Conservation (phyloP, 1,284 basidiomycete genomes). For the Papiliotrema laurentii region DNA sequence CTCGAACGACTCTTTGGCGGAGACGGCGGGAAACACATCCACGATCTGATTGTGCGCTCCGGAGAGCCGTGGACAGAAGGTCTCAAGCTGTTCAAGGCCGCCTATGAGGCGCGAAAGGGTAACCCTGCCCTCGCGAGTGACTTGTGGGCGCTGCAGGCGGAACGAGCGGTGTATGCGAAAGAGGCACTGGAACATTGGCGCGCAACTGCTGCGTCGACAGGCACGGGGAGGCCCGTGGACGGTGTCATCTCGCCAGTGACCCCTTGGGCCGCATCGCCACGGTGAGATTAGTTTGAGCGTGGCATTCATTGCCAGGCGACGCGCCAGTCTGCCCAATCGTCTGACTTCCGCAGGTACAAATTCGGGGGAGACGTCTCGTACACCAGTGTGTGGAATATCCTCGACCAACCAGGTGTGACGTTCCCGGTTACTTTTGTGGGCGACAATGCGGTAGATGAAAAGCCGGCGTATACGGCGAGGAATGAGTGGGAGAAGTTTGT, state of each 20-base stretch:
- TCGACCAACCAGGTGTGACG: conserved; percentile 48
- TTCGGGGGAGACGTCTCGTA: conserved; percentile 31
- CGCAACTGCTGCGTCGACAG: conserved; percentile 20
- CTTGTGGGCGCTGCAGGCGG: conserved; percentile 31
- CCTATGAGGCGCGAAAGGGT: conserved; percentile 9
- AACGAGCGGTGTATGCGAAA: conserved; percentile 27
- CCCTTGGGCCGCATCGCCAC: conserved; percentile 18
- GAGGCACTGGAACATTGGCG: conserved; percentile 32
- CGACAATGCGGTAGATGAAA: conserved; percentile 50
- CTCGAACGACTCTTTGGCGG: conserved; percentile 32
- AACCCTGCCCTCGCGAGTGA: conserved; percentile 20
- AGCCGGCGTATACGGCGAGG: conserved; percentile 52
- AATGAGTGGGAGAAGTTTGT: conserved; percentile 52
- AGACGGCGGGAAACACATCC: conserved; percentile 39
- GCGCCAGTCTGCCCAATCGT: too few species aligned
- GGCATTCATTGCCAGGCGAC: too few species aligned
- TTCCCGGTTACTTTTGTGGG: conserved; percentile 64
- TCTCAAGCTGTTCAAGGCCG: conserved; percentile 17
- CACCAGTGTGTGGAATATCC: conserved; percentile 41
- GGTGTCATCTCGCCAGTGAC: conserved; percentile 33
- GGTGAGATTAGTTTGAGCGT: too few species aligned
- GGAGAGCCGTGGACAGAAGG: conserved; percentile 33
- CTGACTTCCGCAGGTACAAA: conserved; percentile 14
- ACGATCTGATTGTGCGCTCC: conserved; percentile 16
- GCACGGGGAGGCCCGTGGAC: conserved; percentile 38